phyloP scores from a whole-genome alignment of 306 rosid genomes.

The Senna tora region DNA sequence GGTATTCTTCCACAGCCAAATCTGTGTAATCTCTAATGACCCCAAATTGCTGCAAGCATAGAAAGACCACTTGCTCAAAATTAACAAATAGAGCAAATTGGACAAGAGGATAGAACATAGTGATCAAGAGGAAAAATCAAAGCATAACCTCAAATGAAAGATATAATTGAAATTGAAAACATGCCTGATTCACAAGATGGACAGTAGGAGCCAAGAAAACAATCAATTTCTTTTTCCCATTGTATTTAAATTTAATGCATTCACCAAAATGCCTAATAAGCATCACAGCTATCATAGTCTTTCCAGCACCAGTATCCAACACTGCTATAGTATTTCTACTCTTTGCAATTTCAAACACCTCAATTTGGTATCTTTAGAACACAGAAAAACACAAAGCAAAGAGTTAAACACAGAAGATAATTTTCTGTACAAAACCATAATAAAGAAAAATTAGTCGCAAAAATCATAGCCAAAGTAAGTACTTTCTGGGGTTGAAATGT shows the following conservation, averaged over 20 bases:
- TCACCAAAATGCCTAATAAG: slow-evolving; percentile 53
- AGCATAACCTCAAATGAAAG: background rate
- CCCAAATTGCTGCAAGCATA: slow-evolving; percentile 57
- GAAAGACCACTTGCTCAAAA: slow-evolving; percentile 33
- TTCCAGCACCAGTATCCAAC: slow-evolving; percentile 74
- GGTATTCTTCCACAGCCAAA: slow-evolving; percentile 58
- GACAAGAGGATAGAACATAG: background rate
- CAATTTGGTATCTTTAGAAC: slow-evolving; percentile 53
- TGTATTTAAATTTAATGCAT: slow-evolving; percentile 46
- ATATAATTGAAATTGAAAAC: background rate
- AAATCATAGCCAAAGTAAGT: background rate
- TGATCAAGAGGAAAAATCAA: background rate
- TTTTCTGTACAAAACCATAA: background rate
- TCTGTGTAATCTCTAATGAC: slow-evolving; percentile 49
- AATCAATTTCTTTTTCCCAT: slow-evolving; percentile 41
- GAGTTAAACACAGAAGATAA: background rate
- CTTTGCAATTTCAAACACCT: slow-evolving; percentile 59
- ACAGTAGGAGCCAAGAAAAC: slow-evolving; percentile 80
- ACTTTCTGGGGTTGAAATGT: slow-evolving; percentile 59
- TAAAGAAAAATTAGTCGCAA: background rate
- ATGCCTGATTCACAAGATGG: slow-evolving; percentile 71
- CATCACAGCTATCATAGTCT: slow-evolving; percentile 77
- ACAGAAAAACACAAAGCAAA: background rate
- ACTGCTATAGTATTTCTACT: slow-evolving; percentile 67
- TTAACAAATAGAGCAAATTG: background rate